A percentile compares a stretch with the other conserved stretches of the same genome.
Conservation (phyloP, 352 stramenopile genomes). For the Globisporangium nagaii region DNA sequence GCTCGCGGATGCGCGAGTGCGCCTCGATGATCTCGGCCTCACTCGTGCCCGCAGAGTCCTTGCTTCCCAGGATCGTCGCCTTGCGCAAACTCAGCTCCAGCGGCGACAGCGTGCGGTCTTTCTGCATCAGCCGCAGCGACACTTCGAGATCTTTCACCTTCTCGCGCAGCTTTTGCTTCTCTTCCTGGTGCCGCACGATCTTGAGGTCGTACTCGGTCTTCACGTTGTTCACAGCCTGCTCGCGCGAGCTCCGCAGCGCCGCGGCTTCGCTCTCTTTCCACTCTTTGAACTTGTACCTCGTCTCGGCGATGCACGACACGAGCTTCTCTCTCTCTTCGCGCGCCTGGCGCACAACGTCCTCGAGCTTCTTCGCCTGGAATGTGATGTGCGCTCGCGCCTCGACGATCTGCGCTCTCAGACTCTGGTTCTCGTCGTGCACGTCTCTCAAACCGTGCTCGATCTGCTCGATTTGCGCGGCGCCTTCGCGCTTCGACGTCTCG, state of each 20-base stretch:
- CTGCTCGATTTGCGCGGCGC: constrained; percentile 26
- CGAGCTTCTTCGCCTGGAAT: constrained; percentile 40
- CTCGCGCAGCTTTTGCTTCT: constrained; percentile 69
- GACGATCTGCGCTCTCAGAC: constrained; percentile 23
- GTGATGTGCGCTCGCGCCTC: constrained; percentile 40
- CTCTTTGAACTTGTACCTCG: constrained; percentile 49
- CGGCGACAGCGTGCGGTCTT: constrained; percentile 51
- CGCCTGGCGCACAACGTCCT: constrained; percentile 38
- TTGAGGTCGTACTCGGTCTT: constrained; percentile 66
- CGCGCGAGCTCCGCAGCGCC: constrained; percentile 27
- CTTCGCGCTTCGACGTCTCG: constrained; percentile 43
- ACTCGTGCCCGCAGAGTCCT: constrained; percentile 30
- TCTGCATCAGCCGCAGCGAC: constrained; percentile 55
- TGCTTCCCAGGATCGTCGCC: constrained; percentile 44
- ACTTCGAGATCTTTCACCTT: constrained; percentile 74
- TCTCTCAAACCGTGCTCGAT: constrained; percentile 24
- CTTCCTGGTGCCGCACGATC: constrained; percentile 55
- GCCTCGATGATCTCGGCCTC: constrained; percentile 57
- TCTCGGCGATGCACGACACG: constrained; percentile 43
- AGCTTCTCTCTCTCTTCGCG: constrained; percentile 59
- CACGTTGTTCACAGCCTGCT: constrained; percentile 43
- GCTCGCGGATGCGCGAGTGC: constrained; percentile 43
- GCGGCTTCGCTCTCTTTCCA: constrained; percentile 55
- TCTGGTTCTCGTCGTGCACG: constrained; percentile 39
- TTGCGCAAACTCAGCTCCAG: constrained; percentile 62